Evolutionary conservation across 2,329 filamentous ascomycete species (phyloP).

Genomic region (Monilinia fructicola): DNA sequence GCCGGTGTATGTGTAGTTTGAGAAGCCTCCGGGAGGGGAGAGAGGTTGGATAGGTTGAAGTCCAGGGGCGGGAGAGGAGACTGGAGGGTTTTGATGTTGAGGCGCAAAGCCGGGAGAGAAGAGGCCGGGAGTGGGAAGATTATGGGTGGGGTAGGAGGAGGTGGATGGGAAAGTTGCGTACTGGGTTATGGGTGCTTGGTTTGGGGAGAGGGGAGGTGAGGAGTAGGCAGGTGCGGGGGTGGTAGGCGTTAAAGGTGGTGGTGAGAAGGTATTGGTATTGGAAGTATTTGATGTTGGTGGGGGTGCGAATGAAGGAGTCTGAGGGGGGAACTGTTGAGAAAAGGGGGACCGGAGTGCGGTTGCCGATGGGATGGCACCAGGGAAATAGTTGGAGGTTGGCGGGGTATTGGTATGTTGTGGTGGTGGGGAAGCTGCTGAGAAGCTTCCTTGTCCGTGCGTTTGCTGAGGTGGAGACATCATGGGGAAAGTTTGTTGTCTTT

Average conservation of each 20-base stretch:
- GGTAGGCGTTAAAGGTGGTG: conserved; percentile 32
- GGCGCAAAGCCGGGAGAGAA: conserved; percentile 28
- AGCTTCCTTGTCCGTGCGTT: conserved; percentile 10
- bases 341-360: conserved; percentile 28
- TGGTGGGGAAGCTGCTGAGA: conserved; percentile 10
- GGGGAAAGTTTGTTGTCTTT: conserved; percentile 21
- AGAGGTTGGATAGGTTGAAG: conserved; percentile 21
- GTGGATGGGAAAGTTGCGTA: conserved; percentile 49
- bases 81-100: conserved; percentile 19
- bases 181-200: conserved; percentile 42
- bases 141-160: conserved; percentile 45
- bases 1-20: conserved; percentile 52
- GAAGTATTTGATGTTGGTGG: conserved; percentile 30
- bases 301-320: conserved; percentile 27
- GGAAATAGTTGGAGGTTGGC: conserved; percentile 39
- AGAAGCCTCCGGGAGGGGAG: conserved; percentile 54
- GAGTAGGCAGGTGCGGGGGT: conserved; percentile 25
- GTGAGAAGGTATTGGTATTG: conserved; percentile 33
- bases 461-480: conserved; percentile 23
- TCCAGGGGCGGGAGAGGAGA: conserved; percentile 19
- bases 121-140: conserved; percentile 41
- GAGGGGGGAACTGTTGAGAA: conserved; percentile 25
- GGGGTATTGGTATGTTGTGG: conserved; percentile 19
- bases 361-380: conserved; percentile 41
- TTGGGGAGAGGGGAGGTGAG: conserved; percentile 22